A percentile compares a stretch with the other conserved stretches of the same genome.
Conservation (phyloP, 176 grass and related monocot species). For the Carex pumila region DNA sequence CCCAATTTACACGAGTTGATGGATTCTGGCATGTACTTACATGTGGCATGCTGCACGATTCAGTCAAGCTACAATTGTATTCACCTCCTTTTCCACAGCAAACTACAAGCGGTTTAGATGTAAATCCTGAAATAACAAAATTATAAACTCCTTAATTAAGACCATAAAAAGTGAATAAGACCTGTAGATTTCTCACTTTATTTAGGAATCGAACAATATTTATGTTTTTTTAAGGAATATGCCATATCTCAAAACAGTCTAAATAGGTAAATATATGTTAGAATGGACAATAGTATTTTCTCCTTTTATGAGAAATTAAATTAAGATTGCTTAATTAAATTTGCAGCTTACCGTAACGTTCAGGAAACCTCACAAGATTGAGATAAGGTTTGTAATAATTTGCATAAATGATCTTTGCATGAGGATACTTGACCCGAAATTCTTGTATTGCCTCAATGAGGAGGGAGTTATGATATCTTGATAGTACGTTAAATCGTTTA, state of each 20-base stretch:
- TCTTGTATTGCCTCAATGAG: slow-evolving; percentile 37
- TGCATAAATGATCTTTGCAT: slow-evolving; percentile 52
- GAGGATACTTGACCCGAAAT: slow-evolving; percentile 34
- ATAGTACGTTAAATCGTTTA: slow-evolving; percentile 51
- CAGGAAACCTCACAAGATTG: slow-evolving; percentile 44
- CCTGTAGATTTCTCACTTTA: background rate
- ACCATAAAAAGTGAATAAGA: too few species aligned
- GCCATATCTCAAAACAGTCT: background rate
- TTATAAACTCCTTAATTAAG: background rate
- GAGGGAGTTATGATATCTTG: slow-evolving; percentile 60
- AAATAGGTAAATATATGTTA: background rate
- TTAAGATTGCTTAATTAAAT: background rate
- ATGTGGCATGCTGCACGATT: slow-evolving; percentile 37
- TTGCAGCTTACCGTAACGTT: slow-evolving; percentile 50
- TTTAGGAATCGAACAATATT: background rate
- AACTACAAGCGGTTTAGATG: slow-evolving; percentile 34
- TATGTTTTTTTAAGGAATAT: background rate
- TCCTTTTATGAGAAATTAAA: background rate
- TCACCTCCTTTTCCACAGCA: slow-evolving; percentile 70
- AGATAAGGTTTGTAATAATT: slow-evolving; percentile 61
- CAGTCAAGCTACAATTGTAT: slow-evolving; percentile 74
- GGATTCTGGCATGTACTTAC: slow-evolving; percentile 51
- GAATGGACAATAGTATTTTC: background rate
- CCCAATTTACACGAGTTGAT: slow-evolving; percentile 62
- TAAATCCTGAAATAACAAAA: slow-evolving; percentile 43